Evolutionary conservation across 2,329 filamentous ascomycete species (phyloP), one percentile per base, ranked within the genome.

Genomic region (Penicillium sp.): DNA sequence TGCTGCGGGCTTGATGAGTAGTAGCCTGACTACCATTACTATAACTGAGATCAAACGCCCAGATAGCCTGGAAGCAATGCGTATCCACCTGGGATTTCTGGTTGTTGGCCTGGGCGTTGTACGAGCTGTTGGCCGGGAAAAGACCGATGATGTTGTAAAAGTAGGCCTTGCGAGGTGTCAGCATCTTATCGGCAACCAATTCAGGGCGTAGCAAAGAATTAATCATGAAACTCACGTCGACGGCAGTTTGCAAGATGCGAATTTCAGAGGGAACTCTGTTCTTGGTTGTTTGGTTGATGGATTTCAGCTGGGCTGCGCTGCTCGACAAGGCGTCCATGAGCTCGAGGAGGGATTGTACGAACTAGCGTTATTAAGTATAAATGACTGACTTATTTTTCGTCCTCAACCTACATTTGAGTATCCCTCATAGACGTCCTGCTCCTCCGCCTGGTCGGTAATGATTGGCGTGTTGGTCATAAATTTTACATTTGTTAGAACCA

Each of bases 21-120:
- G 37, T 41, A 41, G 37, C 29, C 22, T n/a, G 28, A 12, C 9
- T 47, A 5, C 21, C 37, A 34, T 33, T 47, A 9, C 24, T 42
- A 42, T n/a, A 8, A 22, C 8, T 26, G 26, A 46, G 43, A 43
- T 51, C 34, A 45, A 53, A 55, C 19, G 53, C 47, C 52, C 45
- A 41, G n/a, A 55, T 24, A 19, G 51, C 53, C 28, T 53, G 47
- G 34, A 46, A 53, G 35, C 49, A 51, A 46, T 51, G 51, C 6
- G 39, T 42, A 34, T 53, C 53, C 28, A 55, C 51, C 31, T 55
- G 53, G 24, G 48, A 41, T 28, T 55, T 55, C 48, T 55, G 53
- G 40, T 43, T 51, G 33, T 41, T 55, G 19, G 51, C 47, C 32
- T 55, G 53, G 21, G 44, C 19, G n/a, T 50, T 41, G 31, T 53